Evolutionary conservation across 495 filamentous ascomycete genomes (phyloP), one percentile per base, ranked within the genome.

Genomic region (Penicillium roqueforti): DNA sequence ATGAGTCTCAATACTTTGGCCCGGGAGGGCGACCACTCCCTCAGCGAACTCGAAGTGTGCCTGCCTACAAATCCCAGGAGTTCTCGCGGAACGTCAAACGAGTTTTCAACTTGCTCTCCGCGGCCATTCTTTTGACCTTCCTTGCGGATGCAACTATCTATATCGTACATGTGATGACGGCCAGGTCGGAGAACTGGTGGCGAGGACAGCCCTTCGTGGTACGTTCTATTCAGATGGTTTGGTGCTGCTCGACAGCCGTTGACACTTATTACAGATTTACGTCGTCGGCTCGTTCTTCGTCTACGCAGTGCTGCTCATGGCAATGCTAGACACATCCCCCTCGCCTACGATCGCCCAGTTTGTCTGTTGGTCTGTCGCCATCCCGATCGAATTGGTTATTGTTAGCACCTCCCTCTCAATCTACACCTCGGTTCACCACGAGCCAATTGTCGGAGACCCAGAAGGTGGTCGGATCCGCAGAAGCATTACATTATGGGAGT

Each of bases 1-100:
- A 74, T 67, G 67, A 43, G 43, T 65, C 61, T 28, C 60, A 60
- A 39, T 65, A 59, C 28, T 73, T 72, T 4, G 89, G 91, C 13
- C 91, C 90, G 0, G 89, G 87, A 32, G 91, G 91, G 47, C 89
- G 91, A 65, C 88, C 88, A 14, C 74, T 95, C 20, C 89, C 91
- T 29, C 76, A 76, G 56, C 74, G 76, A 47, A 63, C 66, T 61
- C 70, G 74, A 65, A 74, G 68, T 61, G 60, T 63, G 36, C 64
- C 68, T 48, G 54, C 68, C 45, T 63, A 68, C 49, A 69, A 69
- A 60, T 38, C 59, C 0, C 73, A 77, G 55, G 75, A 75, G 25
- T 81, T 89, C 66, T 84, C 80, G 22, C 77, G 69, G 1, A 72
- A 74, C 18, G 75, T 82, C 56, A 87, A 84, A 63, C 75, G 78